A percentile compares a stretch with the other conserved stretches of the same genome.
These are phyloP conservation scores for Aureobasidium sp. DNA, from an alignment of 2,329 filamentous ascomycete genomes.

Conservation along the genomic window DNA sequence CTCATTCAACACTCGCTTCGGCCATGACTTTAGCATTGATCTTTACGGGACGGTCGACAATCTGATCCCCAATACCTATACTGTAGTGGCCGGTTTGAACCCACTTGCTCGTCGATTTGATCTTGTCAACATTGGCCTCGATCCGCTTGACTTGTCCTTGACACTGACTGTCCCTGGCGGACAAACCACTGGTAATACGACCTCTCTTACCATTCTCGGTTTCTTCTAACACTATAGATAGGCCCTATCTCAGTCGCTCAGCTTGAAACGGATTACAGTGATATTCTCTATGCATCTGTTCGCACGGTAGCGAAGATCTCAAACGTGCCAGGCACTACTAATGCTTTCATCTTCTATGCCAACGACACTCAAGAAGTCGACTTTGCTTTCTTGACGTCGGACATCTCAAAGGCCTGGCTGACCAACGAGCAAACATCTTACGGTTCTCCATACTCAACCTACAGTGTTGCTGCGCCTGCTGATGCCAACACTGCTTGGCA, in stretches of 20 bases:
- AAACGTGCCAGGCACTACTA: conserved; percentile 58
- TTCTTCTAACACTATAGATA: background rate
- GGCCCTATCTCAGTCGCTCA: conserved; percentile 42
- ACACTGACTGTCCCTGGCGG: conserved; percentile 17
- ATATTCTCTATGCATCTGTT: conserved; percentile 63
- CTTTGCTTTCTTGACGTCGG: conserved; percentile 47
- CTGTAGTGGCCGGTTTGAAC: conserved; percentile 6
- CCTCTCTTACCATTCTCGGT: background rate
- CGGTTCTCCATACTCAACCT: conserved; percentile 51
- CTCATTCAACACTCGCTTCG: conserved; percentile 13
- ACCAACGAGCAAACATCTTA: conserved; percentile 56
- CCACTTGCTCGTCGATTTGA: conserved; percentile 16
- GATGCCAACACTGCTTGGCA: conserved; percentile 64
- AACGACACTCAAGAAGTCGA: conserved; percentile 77
- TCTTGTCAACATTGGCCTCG: conserved; percentile 14
- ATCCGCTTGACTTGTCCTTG: background rate
- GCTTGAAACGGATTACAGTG: conserved; percentile 52
- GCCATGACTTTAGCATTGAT: background rate
- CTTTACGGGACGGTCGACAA: background rate
- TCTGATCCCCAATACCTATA: conserved; percentile 15
- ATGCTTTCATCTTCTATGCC: conserved; percentile 72
- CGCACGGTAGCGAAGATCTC: conserved; percentile 60
- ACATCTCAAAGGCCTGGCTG: conserved; percentile 36
- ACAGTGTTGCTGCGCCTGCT: conserved; percentile 53
- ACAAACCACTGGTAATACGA: conserved; percentile 1